Percentiles rank a stretch among this genome's conserved stretches.
Evolutionary conservation across 305 asterid species (phyloP).

Genomic region (Fraxinus sp.): DNA sequence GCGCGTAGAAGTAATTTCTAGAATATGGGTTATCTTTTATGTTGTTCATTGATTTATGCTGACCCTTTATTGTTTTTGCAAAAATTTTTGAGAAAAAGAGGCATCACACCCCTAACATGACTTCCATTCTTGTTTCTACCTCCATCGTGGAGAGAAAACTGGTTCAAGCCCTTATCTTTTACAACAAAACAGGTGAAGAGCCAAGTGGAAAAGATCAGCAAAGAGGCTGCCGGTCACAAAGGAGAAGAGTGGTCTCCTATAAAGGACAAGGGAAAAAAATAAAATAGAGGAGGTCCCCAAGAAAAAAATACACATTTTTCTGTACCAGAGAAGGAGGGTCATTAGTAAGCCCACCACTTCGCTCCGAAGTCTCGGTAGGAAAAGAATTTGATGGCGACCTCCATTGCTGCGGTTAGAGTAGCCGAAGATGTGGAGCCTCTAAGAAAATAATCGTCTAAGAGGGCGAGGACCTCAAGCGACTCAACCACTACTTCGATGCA

Average conservation of each 20-base stretch:
- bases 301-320: not conserved
- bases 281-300: not conserved
- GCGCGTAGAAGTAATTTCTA: no score
- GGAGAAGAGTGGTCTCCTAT: no score
- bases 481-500: not conserved
- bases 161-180: not conserved
- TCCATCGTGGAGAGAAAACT: no score
- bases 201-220: not conserved
- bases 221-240: no score
- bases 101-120: no score
- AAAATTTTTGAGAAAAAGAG: no score
- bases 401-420: not conserved
- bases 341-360: not conserved
- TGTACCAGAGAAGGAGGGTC: not conserved
- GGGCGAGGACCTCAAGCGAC: not conserved
- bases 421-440: not conserved
- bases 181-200: not conserved
- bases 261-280: not conserved
- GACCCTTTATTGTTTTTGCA: no score
- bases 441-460: no score
- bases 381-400: no score
- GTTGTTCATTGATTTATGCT: no score
- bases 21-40: no score
- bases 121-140: no score
- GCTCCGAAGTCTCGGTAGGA: not conserved